A percentile compares a stretch with the other conserved stretches of the same genome.
phyloP scores from a whole-genome alignment of 768 basidiomycete genomes.

The Mycena vulgaris region DNA sequence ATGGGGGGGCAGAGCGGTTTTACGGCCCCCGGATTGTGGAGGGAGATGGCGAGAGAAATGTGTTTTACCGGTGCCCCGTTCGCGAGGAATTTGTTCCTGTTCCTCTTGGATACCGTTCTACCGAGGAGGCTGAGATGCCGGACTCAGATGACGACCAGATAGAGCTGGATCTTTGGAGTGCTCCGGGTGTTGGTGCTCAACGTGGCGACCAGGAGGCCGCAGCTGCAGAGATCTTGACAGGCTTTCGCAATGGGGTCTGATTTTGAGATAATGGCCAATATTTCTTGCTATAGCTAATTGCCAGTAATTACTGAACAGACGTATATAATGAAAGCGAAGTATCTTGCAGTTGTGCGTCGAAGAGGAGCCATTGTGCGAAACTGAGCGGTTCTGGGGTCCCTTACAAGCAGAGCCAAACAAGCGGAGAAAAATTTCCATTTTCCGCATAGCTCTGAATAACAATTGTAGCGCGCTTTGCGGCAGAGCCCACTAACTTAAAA shows the following conservation, averaged over 20 bases:
- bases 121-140: background rate
- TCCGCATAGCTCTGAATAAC: too few relatives aligned
- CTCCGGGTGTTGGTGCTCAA: too few relatives aligned
- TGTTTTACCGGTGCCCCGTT: constrained; percentile 1
- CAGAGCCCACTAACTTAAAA: too few relatives aligned
- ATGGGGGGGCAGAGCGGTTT: constrained; percentile 4
- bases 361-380: background rate
- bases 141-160: background rate
- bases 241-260: too few relatives aligned
- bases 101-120: constrained; percentile 10
- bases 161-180: constrained; percentile 5
- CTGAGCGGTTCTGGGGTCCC: background rate
- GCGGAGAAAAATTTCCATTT: too few relatives aligned
- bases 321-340: background rate
- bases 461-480: too few relatives aligned
- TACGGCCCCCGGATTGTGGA: constrained; percentile 1
- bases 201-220: too few relatives aligned
- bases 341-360: background rate
- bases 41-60: background rate
- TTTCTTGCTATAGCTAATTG: too few relatives aligned
- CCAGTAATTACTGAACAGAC: background rate
- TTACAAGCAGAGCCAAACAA: background rate
- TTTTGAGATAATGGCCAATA: too few relatives aligned
- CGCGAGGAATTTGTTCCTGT: background rate
- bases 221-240: too few relatives aligned